Evolutionary conservation across 306 rosid species (phyloP), one percentile per base, ranked within the genome.

Genomic region (Fagus sylvatica): DNA sequence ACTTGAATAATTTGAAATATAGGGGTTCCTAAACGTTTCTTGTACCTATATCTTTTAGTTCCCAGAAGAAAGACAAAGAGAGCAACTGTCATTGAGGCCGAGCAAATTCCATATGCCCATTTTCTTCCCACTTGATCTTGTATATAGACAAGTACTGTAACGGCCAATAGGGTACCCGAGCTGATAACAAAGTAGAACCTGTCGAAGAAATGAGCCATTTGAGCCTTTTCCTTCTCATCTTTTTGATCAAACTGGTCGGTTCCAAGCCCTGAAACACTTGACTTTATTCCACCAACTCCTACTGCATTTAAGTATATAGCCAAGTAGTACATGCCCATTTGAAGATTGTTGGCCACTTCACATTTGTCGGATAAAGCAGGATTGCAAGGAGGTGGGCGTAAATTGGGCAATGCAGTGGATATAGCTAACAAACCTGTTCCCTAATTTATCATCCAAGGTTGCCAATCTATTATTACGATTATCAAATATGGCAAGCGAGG

Each of bases 181-280:
- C 72, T 67, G 0, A 16, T 39, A 42, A 39, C 13, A 2, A 67
- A 37, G 72, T 36, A 67, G 37, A 67, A 67, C 53, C 8, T 67
- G 28, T 40, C 37, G 11, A 67, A 67, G 72, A 67, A 67, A 17
- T 36, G 49, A 2, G 46, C 42, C 72, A 67, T 67, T 67, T 67
- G 48, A 4, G 53, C 11, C 72, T 13, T 39, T n/a, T 67, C 72
- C 10, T 67, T 67, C 13, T 67, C 72, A 17, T 39, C 33, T 15
- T 39, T 67, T 19, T 67, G 48, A 67, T 67, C 72, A 67, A 67
- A 67, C 30, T 55, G 61, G 61, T 55, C 61, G 19, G 61, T 55
- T 55, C 33, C 61, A 55, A 19, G 9, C 13, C 61, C 61, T 7
- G 61, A 19, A n/a, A 55, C 61, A 7, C 33, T 19, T 7, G 33